Evolutionary conservation across 306 rosid species (phyloP), one percentile per base, ranked within the genome.

Genomic region (Trifolium repens): DNA sequence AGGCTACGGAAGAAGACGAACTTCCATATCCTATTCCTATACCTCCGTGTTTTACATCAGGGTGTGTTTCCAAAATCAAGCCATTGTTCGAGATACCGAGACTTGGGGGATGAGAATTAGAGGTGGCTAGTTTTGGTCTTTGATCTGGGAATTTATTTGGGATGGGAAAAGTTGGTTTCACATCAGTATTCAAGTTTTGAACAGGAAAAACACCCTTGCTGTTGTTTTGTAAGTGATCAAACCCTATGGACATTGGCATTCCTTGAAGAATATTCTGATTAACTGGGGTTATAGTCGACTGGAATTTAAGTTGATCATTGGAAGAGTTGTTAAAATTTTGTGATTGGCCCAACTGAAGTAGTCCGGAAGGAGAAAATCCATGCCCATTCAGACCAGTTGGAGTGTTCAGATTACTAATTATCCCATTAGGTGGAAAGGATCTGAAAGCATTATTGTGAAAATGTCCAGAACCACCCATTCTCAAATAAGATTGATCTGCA

Each of bases 401-500:
- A 78, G 90, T 39, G 81, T 92, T 96, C 89, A 90, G 78, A 76
- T 97, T 86, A 64, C 92, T 88, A 30, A 84, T 81, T 78, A 94
- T 76, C 71, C 97, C 96, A 54, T 77, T 66, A 11, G 93, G 82
- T 24, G 93, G 88, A 79, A 88, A 82, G 74, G 98, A 85, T 81
- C 91, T 62, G 74, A 81, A 89, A 80, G 82, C 73, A 39, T 71
- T 81, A 82, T 77, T 87, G 26, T 75, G 89, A 79, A 89, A 88
- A 81, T 87, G 97, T 37, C 83, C 87, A 37, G 96, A 77, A 70
- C 89, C 88, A 55, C 86, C 78, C 87, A 87, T 78, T 80, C 82
- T 88, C 86, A 89, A 58, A 86, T 88, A 88, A 43, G 99, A 96
- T 65, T 91, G 66, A 82, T 96, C 97, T 3, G 90, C 76, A 72